Evolutionary conservation across 176 grass and related monocot species (phyloP).

Genomic region (Hyparrhenia diplandra): DNA sequence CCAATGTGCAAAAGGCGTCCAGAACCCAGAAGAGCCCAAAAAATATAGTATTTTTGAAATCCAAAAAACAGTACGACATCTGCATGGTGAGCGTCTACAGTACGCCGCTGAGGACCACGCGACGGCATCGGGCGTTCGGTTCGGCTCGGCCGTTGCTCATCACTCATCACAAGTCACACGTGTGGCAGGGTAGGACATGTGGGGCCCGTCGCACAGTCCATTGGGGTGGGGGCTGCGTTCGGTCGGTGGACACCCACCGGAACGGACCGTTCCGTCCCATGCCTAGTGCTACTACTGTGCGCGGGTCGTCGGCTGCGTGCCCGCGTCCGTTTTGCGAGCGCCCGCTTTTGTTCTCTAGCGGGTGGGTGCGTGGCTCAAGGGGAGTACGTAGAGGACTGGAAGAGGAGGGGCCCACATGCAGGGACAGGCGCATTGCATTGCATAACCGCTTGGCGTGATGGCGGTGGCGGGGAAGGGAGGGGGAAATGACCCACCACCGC

Average conservation of each 20-base stretch:
- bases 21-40: background rate
- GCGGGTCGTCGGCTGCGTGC: background rate
- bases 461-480: no score
- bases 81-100: constrained; percentile 1
- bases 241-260: no score
- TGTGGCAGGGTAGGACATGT: background rate
- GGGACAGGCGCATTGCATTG: background rate
- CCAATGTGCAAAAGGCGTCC: background rate
- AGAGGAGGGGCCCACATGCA: background rate
- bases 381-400: no score
- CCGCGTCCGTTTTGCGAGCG: background rate
- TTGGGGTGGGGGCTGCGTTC: no score
- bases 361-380: background rate
- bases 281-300: background rate
- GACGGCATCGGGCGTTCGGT: background rate
- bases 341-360: background rate
- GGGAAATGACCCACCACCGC: no score
- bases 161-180: background rate
- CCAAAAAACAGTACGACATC: background rate
- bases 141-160: background rate
- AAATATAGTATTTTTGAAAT: background rate
- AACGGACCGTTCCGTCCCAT: no score
- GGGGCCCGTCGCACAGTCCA: background rate
- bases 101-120: background rate
- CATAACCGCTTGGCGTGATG: no score